Conservation (phyloP, 1,284 basidiomycete species). For the Trichosporon asahii region DNA sequence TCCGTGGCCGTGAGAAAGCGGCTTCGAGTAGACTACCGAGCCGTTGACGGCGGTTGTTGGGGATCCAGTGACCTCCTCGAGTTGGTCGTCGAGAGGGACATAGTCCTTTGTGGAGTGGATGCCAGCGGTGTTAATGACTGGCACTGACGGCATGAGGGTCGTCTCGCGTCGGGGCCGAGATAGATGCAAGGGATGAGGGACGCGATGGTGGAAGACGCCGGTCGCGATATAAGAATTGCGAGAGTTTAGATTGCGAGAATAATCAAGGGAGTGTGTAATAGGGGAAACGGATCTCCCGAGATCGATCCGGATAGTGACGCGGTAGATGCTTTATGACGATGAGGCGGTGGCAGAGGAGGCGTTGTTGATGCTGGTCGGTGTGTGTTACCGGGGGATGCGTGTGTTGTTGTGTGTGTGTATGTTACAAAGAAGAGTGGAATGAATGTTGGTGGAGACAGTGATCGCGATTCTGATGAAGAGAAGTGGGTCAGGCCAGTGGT, state of each 20-base stretch:
- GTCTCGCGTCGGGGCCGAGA: background rate
- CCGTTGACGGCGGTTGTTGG: slow-evolving; percentile 36
- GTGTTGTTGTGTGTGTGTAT: background rate
- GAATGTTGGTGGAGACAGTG: background rate
- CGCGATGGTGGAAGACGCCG: background rate
- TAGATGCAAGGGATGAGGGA: background rate
- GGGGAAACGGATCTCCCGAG: background rate
- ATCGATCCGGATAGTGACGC: background rate
- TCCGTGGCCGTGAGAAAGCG: background rate
- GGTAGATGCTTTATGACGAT: background rate
- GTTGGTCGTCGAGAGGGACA: slow-evolving; percentile 37
- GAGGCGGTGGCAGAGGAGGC: background rate
- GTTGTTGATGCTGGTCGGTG: background rate
- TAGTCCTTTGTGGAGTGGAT: slow-evolving; percentile 30
- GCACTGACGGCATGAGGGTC: slow-evolving; percentile 29
- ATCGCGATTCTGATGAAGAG: slow-evolving; percentile 7
- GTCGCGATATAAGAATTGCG: background rate
- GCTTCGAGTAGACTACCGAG: slow-evolving; percentile 37
- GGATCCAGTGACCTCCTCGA: slow-evolving; percentile 32
- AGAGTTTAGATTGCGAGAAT: background rate
- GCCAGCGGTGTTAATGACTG: slow-evolving; percentile 20
- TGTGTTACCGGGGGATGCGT: background rate
- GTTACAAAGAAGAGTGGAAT: background rate
- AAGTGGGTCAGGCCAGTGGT: background rate
- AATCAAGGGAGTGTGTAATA: background rate